These are phyloP conservation scores for Inga leiocalycina DNA, from an alignment of 306 rosid species.

Conservation along the genomic window DNA sequence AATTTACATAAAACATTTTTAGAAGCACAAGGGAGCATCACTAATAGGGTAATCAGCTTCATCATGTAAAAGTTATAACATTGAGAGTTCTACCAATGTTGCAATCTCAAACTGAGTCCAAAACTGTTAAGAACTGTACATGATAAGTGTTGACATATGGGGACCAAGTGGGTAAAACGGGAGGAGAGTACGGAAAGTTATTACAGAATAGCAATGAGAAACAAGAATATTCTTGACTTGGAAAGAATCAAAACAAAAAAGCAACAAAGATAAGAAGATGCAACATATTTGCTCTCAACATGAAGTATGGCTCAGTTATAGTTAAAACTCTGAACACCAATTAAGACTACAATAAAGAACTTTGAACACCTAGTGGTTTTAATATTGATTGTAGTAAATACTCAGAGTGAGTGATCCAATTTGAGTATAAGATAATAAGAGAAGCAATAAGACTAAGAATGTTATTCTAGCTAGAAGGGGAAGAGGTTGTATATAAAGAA, in stretches of 20 bases:
- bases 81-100: not conserved
- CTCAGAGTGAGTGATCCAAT: not conserved
- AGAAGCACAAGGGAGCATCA: not conserved
- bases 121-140: not conserved
- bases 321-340: not conserved
- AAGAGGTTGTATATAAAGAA: not conserved
- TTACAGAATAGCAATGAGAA: constrained; percentile 1
- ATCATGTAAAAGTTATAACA: not conserved
- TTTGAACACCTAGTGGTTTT: constrained; percentile 12
- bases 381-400: not conserved
- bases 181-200: not conserved
- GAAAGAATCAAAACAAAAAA: not conserved
- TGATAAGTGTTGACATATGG: not conserved
- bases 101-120: not conserved
- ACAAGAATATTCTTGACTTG: not conserved
- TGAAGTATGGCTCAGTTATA: not conserved
- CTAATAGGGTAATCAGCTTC: not conserved
- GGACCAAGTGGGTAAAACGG: not conserved
- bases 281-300: not conserved
- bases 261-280: not conserved
- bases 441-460: not conserved
- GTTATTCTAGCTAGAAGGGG: not conserved
- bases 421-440: not conserved
- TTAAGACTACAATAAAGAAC: not conserved
- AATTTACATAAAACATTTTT: not conserved